Evolutionary conservation across 768 basidiomycete genomes (phyloP).

Genomic region (Clavulina sp.): DNA sequence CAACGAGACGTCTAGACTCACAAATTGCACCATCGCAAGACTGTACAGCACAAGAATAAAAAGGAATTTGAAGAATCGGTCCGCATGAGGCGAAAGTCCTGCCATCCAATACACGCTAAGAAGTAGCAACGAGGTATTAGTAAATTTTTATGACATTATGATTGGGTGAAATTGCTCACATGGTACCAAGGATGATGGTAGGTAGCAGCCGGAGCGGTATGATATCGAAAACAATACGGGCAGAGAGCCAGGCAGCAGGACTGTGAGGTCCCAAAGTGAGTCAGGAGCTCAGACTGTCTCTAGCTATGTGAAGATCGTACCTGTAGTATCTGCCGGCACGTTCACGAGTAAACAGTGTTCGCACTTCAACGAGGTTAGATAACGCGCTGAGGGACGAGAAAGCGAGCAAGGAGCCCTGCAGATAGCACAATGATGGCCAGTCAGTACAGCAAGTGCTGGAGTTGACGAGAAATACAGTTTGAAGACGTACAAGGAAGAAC

Average conservation of each 20-base stretch:
- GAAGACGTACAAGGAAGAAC: slow-evolving; percentile 60
- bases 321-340: slow-evolving; percentile 74
- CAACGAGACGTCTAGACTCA: slow-evolving; percentile 22
- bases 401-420: slow-evolving; percentile 71
- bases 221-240: slow-evolving; percentile 75
- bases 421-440: neutral
- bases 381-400: slow-evolving; percentile 83
- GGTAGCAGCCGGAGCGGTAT: slow-evolving; percentile 78
- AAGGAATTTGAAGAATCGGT: slow-evolving; percentile 87
- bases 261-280: slow-evolving; percentile 22
- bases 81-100: slow-evolving; percentile 58
- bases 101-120: slow-evolving; percentile 88
- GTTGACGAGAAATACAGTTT: neutral
- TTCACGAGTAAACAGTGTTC: slow-evolving; percentile 80
- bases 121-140: slow-evolving; percentile 7
- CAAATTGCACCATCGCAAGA: slow-evolving; percentile 72
- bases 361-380: slow-evolving; percentile 69
- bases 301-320: slow-evolving; percentile 22
- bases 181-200: slow-evolving; percentile 68
- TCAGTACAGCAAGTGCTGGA: neutral
- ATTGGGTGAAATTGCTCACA: slow-evolving; percentile 30
- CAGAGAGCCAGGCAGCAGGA: slow-evolving; percentile 82
- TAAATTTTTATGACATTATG: neutral
- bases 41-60: slow-evolving; percentile 77
- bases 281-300: neutral